Base-by-base conservation (phyloP, 106 monocot species). In the Allium cepa region DNA sequence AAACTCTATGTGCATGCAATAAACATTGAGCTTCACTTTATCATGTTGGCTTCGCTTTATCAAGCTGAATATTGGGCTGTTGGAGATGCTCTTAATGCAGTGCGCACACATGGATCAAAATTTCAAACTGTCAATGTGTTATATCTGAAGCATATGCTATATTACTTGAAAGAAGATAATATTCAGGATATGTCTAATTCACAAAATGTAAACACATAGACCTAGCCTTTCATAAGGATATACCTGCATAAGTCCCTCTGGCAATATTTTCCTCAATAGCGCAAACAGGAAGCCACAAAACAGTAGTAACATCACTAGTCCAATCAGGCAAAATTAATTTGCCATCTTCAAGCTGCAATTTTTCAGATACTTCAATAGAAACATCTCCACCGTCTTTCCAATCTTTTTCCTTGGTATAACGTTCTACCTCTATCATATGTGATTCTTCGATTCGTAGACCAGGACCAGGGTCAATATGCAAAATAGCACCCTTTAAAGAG, bases 271-370 rank as follows among this genome's bases (percentile, higher is more conserved):
- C 80, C 47, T 90, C 88, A 84, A 89, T 81, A 63, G 92, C 97
- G 72, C 87, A 64, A 68, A 97, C 80, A 69, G 97, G 97, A 77
- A 97, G 76, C 97, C 97, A 97, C 59, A 97, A 66, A 48, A 85
- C 50, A 69, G 86, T 82, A 51, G 74, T 75, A 60, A 73, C 57
- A 80, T 92, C 77, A 67, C 84, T 81, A n/a, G 92, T 82, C 97
- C 92, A 97, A 79, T 92, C 87, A 56, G 97, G 97, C 56, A 97
- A 69, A 57, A 73, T 67, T 69, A 92, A 64, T 72, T 79, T 79
- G 68, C 89, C 89, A 79, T 80, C 66, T 79, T 86, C 69, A 52
- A 92, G 72, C 55, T 65, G 17, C 56, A 99, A 66, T 52, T 71
- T 63, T 55, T 81, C 70, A 76, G 63, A 68, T 62, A 59, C 46